These are phyloP conservation scores for Azolla pinnata DNA, from an alignment of 75 land plant genomes.

Conservation along the genomic window DNA sequence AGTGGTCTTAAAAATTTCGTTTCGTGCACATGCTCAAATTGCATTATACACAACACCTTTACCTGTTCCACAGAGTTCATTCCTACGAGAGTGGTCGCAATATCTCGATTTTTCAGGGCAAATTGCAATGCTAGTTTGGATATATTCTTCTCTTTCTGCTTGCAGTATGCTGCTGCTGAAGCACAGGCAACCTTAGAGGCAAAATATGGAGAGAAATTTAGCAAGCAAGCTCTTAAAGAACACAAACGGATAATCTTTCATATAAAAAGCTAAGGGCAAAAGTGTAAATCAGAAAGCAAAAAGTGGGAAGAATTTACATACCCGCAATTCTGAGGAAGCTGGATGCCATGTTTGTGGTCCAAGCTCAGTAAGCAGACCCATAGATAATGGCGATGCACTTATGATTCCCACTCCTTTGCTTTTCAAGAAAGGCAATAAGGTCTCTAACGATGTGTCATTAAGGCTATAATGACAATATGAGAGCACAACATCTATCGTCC, in stretches of 20 bases:
- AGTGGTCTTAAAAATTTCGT: neutral
- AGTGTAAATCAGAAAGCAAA: neutral
- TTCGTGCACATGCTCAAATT: neutral
- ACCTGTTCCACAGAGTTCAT: slow-evolving; percentile 89
- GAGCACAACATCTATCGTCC: slow-evolving; percentile 81
- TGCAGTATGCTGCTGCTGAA: slow-evolving; percentile 62
- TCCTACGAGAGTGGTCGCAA: slow-evolving; percentile 77
- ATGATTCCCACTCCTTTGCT: slow-evolving; percentile 91
- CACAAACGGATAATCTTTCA: neutral
- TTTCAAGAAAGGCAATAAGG: slow-evolving; percentile 82
- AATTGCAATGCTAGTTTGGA: slow-evolving; percentile 77
- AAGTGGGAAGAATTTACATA: slow-evolving; percentile 6
- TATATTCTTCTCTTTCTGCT: slow-evolving; percentile 67
- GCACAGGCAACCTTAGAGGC: slow-evolving; percentile 81
- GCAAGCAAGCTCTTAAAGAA: neutral
- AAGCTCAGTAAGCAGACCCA: slow-evolving; percentile 85
- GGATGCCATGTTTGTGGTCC: slow-evolving; percentile 98
- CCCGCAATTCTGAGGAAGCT: slow-evolving; percentile 82
- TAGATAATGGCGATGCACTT: slow-evolving; percentile 87
- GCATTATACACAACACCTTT: neutral
- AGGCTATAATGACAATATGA: slow-evolving; percentile 90
- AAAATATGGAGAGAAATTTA: too few species aligned
- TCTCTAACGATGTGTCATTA: slow-evolving; percentile 72
- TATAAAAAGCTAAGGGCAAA: neutral
- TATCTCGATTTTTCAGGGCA: slow-evolving; percentile 62